A percentile compares a stretch with the other conserved stretches of the same genome.
Evolutionary conservation across 208 protist species (phyloP).

Genomic region (Leishmania turanica): DNA sequence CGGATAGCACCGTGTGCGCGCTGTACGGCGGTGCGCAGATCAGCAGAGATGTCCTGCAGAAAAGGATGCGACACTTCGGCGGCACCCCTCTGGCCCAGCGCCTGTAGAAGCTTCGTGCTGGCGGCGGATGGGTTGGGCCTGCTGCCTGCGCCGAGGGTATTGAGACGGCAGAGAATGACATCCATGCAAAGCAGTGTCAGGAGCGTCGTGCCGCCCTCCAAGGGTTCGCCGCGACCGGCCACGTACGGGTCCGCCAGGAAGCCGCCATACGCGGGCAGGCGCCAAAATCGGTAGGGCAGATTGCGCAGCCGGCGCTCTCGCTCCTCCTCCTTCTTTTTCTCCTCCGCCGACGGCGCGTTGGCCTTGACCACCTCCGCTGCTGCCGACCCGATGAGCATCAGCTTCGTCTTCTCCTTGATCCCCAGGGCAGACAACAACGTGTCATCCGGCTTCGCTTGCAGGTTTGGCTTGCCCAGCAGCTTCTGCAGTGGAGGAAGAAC

Average conservation of each 20-base stretch:
- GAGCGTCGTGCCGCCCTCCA: slow-evolving; percentile 43
- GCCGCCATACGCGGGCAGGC: slow-evolving; percentile 46
- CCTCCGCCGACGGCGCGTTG: slow-evolving; percentile 27
- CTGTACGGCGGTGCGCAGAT: slow-evolving; percentile 41
- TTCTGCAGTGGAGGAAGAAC: slow-evolving; percentile 57
- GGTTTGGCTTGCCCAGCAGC: slow-evolving; percentile 53
- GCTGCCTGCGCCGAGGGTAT: slow-evolving; percentile 33
- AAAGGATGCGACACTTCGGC: slow-evolving; percentile 39
- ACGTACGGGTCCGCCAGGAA: slow-evolving; percentile 75
- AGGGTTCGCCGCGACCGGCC: slow-evolving; percentile 35
- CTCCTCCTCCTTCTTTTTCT: slow-evolving; percentile 42
- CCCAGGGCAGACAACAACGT: slow-evolving; percentile 32
- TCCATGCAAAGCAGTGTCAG: slow-evolving; percentile 53
- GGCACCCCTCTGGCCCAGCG: slow-evolving; percentile 26
- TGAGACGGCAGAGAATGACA: slow-evolving; percentile 55
- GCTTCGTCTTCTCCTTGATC: slow-evolving; percentile 46
- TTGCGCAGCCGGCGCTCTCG: slow-evolving; percentile 32
- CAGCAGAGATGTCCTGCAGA: slow-evolving; percentile 31
- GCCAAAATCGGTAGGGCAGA: slow-evolving; percentile 56
- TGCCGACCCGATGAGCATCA: slow-evolving; percentile 67
- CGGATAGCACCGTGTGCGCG: slow-evolving; percentile 45
- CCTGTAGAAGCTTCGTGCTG: slow-evolving; percentile 31
- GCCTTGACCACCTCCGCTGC: slow-evolving; percentile 44
- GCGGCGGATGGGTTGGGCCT: slow-evolving; percentile 5
- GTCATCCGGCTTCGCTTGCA: slow-evolving; percentile 48